phyloP scores from a whole-genome alignment of 2,329 filamentous ascomycete genomes.

The Aspergillus carbonarius region DNA sequence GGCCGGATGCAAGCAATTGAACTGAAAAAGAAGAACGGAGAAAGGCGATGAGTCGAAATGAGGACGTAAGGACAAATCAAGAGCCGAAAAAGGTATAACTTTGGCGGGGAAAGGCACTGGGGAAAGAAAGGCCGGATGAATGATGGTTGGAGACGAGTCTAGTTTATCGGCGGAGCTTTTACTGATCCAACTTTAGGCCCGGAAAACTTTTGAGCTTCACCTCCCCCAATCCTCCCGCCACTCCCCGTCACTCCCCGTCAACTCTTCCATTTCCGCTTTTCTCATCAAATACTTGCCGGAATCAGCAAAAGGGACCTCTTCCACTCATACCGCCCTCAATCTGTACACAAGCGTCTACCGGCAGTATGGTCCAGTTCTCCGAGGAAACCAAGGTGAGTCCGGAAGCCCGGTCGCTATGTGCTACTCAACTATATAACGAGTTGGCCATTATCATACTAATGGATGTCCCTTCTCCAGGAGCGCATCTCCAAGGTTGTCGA shows the following conservation, averaged over 20 bases:
- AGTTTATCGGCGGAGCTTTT: conserved; percentile 19
- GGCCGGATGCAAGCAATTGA: background rate
- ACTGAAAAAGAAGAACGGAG: background rate
- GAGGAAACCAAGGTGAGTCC: conserved; percentile 87
- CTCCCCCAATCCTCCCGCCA: conserved; percentile 17
- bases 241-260: conserved; percentile 11
- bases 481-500: conserved; percentile 97
- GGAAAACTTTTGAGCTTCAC: conserved; percentile 34
- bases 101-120: background rate
- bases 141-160: conserved; percentile 1
- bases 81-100: background rate
- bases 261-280: conserved; percentile 3
- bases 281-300: background rate
- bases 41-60: background rate
- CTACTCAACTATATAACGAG: background rate
- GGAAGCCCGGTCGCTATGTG: background rate
- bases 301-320: background rate
- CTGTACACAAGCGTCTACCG: background rate
- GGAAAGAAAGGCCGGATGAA: background rate
- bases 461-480: conserved; percentile 62
- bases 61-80: background rate
- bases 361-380: conserved; percentile 66
- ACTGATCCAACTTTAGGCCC: conserved; percentile 17
- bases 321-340: background rate
- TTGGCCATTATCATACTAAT: conserved; percentile 14